Conservation (phyloP, 331 rosid genomes). For the Acacia pycnantha region DNA sequence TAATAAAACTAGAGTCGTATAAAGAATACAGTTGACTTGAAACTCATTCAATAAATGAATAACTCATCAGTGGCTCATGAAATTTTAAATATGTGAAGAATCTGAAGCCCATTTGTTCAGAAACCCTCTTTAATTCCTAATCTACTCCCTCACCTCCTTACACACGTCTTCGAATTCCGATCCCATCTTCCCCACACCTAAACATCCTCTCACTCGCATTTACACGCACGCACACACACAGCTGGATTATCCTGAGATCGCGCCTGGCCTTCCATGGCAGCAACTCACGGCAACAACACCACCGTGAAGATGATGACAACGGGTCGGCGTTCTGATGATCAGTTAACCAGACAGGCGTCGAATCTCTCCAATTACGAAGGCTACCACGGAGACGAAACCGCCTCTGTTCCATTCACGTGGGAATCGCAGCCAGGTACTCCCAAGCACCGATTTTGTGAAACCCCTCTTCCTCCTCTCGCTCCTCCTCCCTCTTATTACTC, state of each 20-base stretch:
- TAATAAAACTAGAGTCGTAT: too few relatives aligned
- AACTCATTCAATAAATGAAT: not conserved
- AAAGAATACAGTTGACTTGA: too few relatives aligned
- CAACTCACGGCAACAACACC: not conserved
- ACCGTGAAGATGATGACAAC: not conserved
- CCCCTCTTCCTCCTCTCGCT: slow-evolving; percentile 7
- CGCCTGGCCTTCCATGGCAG: not conserved
- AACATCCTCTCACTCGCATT: not conserved
- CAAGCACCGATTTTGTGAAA: not conserved
- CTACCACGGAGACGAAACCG: slow-evolving; percentile 22
- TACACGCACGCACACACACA: not conserved
- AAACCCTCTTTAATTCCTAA: not conserved
- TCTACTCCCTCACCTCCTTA: not conserved
- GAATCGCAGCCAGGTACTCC: slow-evolving; percentile 36
- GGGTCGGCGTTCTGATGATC: not conserved
- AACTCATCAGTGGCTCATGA: not conserved
- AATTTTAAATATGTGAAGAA: not conserved
- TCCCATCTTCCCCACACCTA: not conserved
- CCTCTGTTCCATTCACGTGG: slow-evolving; percentile 29
- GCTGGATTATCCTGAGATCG: too few relatives aligned
- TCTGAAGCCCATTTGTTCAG: not conserved
- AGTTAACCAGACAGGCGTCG: not conserved
- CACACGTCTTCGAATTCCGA: not conserved
- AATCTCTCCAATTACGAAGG: slow-evolving; percentile 2
- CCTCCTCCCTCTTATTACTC: slow-evolving; percentile 22